Base-by-base conservation (phyloP, 2,329 filamentous ascomycete genomes). In the Rhynchosporium secalis region DNA sequence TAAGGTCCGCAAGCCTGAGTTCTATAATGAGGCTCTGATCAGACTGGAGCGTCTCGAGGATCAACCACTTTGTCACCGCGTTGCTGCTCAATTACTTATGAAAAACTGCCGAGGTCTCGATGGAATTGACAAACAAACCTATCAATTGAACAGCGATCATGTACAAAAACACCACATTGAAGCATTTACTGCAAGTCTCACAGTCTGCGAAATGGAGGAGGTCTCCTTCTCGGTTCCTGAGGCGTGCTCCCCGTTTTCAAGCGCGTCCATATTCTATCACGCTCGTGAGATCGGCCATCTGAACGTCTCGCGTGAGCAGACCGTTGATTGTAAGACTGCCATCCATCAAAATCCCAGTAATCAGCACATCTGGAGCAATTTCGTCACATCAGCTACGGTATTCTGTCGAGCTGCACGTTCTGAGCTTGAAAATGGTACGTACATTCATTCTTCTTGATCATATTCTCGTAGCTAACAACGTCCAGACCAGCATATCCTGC, bases 291-390 rank as follows among this genome's bases (percentile, higher is more conserved):
- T 74, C 66, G 74, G 31, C 56, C 74, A 20, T 66, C 86, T 29
- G 76, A 78, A 51, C 69, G 75, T 9, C 45, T 57, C 59, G 15
- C 45, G 48, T 31, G 70, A 74, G 29, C 59, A 74, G 8, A 67
- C 87, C 10, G 76, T 78, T 45, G 69, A 75, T 4, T 90, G 86
- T 67, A 74, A 86, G 4, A 77, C 75, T 51, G 79, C 79, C 4
- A 73, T 89, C 1, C 80, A 82, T 51, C 78, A 79, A 20, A 78
- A 80, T 29, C 78, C 81, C 1, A 84, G 85, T 49, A 82, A 79
- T 71, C 89, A 86, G 85, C 86, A 80, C 1, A 87, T 84, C 29
- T 89, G 86, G 75, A 84, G 83, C 67, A 86, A 86, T 72, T 83
- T 62, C 78, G 80, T 60, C 83, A 86, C 61, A 10, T 85, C 86